Evolutionary conservation across 2,329 filamentous ascomycete species (phyloP), one percentile per base, ranked within the genome.

Genomic region (Tolypocladium inflatum): DNA sequence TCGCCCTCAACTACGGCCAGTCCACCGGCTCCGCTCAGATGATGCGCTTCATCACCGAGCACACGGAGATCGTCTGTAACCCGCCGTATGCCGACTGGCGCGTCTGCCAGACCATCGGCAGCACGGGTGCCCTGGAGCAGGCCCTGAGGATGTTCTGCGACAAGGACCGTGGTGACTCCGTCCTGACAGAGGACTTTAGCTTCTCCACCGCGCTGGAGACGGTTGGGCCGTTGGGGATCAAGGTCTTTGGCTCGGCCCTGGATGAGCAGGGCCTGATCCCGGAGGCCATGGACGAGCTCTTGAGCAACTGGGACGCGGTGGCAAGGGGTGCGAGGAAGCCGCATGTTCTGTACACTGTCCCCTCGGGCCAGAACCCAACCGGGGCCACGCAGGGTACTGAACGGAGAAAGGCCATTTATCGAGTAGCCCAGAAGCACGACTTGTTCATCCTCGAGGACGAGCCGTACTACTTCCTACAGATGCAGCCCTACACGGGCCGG

Each of bases 1-100:
- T 95, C 61, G 89, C 89, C 1, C 86, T 97, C 70, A 97, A 99
- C 75, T 99, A 99, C 71, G 90, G 89, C 39, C 91, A 96, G 74
- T 87, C 91, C 10, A 85, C 85, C 21, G 94, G 94, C 21, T 85
- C 90, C 13, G 88, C 91, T 4, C 94, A 96, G 74, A 79, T 99
- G 71, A 77, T 97, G 62, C 86, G 94, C 60, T 97, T 89, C 76
- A 80, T 97, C 55, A 95, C 92, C 0, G 94, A 99, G 77, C 94
- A 97, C 74, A 96, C 92, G 0, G 93, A 99, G 74, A 84, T 97
- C 58, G 85, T 96, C 19, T 90, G 91, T 72, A 80, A 84, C 61
- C 92, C 93, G 19, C 90, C 90, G 0, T 97, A 97, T 70, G 81
- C 86, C 21, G 92, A 99, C 75, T 99, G 94, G 94, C 80, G 84